phyloP scores from a whole-genome alignment of 495 filamentous ascomycete species.

The Aspergillus ostianus region DNA sequence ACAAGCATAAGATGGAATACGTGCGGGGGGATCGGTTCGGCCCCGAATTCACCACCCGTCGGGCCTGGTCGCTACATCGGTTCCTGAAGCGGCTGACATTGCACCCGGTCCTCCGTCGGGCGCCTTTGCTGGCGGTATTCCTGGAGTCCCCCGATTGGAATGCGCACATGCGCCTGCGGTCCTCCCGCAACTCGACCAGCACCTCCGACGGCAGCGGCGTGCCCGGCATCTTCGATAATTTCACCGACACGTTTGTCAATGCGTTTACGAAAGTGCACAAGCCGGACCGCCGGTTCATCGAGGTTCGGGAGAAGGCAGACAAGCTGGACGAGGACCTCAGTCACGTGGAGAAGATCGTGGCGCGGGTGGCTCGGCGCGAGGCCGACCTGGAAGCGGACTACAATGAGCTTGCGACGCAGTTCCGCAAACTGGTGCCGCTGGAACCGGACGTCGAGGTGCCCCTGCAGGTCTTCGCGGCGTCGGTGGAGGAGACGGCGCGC shows the following conservation, averaged over 20 bases:
- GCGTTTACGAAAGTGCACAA: slow-evolving; percentile 96
- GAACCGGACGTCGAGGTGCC: slow-evolving; percentile 83
- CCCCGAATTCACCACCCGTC: slow-evolving; percentile 84
- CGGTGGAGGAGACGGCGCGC: slow-evolving; percentile 75
- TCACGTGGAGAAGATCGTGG: slow-evolving; percentile 91
- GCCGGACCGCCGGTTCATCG: slow-evolving; percentile 89
- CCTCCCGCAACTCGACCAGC: slow-evolving; percentile 56
- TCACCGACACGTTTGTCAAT: slow-evolving; percentile 96
- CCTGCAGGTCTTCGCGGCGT: slow-evolving; percentile 78
- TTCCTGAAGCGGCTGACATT: slow-evolving; percentile 85
- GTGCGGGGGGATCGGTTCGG: slow-evolving; percentile 95
- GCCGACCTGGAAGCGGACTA: slow-evolving; percentile 87
- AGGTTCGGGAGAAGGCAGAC: slow-evolving; percentile 87
- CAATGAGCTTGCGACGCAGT: slow-evolving; percentile 84
- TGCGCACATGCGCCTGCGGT: slow-evolving; percentile 79
- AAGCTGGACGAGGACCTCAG: slow-evolving; percentile 93
- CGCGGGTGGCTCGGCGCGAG: slow-evolving; percentile 83
- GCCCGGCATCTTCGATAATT: slow-evolving; percentile 81
- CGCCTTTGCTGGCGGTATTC: slow-evolving; percentile 77
- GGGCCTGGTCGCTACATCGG: slow-evolving; percentile 86
- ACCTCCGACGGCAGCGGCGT: slow-evolving; percentile 50
- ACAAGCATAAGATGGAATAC: slow-evolving; percentile 99
- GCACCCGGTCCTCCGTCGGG: slow-evolving; percentile 87
- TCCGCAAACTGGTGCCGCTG: slow-evolving; percentile 85
- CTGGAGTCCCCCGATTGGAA: slow-evolving; percentile 96